Base-by-base conservation (phyloP, 768 basidiomycete genomes). In the Hortiboletus campestris region DNA sequence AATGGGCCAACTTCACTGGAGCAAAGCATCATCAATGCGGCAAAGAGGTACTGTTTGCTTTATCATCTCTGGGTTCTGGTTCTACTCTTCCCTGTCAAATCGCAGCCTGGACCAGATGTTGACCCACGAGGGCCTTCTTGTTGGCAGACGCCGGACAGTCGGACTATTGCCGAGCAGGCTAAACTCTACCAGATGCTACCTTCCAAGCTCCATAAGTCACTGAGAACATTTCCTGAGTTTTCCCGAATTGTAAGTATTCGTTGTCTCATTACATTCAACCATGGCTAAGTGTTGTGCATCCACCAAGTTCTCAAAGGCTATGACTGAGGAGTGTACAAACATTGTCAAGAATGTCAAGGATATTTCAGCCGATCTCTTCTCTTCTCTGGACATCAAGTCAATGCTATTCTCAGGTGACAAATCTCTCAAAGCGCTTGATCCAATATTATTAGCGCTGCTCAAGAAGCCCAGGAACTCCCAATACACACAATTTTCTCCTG, bases 281-380 rank as follows among this genome's bases (percentile, higher is more conserved):
- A n/a, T n/a, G n/a, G n/a, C n/a, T n/a, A n/a, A n/a, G n/a, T n/a
- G n/a, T n/a, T n/a, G n/a, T n/a, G n/a, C n/a, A 32, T 16, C 10
- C 20, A 8, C 10, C 25, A 9, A 51, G 49, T 51, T 51, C 16
- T 41, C 31, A 17, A 36, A 44, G 42, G 17, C 42, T 10, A 6
- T 55, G 12, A 39, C 28, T 4, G 20, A 38, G 17, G 49, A 56
- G 9, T 17, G 2, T 1, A 11, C 22, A 2, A 53, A 53, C 34
- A 46, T 53, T 10, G 11, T 53, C 22, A 53, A 53, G 7, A 43
- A n/a, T 4, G 8, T 56, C 16, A 56, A 52, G 8, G 49, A 56
- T 5, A 0, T 40, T 12, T 22, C 25, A 0, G 31, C 2, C 0
- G 19, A 32, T 7, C 36, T 56, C 22, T 56, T 56, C 36, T 9